A percentile compares a stretch with the other conserved stretches of the same genome.
Evolutionary conservation across 2,329 filamentous ascomycete species (phyloP).

Genomic region (Alternaria hordeiaustralica): DNA sequence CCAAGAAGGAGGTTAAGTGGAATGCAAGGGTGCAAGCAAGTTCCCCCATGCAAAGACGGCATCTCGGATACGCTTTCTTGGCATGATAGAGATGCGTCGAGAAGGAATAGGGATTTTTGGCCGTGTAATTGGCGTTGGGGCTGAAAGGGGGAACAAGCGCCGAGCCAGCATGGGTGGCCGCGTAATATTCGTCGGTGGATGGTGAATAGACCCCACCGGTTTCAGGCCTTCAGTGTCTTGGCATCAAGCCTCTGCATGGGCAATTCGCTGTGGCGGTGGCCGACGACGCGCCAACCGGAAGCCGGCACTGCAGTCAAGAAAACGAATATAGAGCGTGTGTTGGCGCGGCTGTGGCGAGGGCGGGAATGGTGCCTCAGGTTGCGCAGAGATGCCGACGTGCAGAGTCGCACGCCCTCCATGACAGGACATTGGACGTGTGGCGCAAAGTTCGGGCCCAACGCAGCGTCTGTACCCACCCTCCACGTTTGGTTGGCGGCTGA

Average conservation of each 20-base stretch:
- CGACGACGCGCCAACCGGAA: not conserved
- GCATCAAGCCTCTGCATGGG: slow-evolving; percentile 14
- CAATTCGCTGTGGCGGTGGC: slow-evolving; percentile 15
- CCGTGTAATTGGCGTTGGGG: slow-evolving; percentile 27
- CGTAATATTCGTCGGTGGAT: slow-evolving; percentile 35
- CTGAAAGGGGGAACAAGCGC: slow-evolving; percentile 29
- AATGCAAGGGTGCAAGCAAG: slow-evolving; percentile 37
- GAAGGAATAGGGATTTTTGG: slow-evolving; percentile 25
- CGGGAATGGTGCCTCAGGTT: not conserved
- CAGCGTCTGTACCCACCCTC: slow-evolving; percentile 1
- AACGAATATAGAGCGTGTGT: not conserved
- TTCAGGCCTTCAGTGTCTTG: slow-evolving; percentile 28
- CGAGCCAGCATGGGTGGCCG: slow-evolving; percentile 32
- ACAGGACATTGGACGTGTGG: not conserved
- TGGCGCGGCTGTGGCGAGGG: not conserved
- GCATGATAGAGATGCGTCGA: slow-evolving; percentile 33
- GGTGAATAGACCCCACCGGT: slow-evolving; percentile 28
- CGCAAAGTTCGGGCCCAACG: not conserved
- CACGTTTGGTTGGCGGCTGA: not conserved
- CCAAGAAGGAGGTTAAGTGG: slow-evolving; percentile 33
- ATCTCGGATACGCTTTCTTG: slow-evolving; percentile 38
- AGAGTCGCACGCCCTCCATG: not conserved
- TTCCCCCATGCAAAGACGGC: slow-evolving; percentile 42
- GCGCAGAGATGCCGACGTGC: not conserved
- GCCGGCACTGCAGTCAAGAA: not conserved